Conservation (phyloP, 1,284 basidiomycete species). For the Trametes sp. region DNA sequence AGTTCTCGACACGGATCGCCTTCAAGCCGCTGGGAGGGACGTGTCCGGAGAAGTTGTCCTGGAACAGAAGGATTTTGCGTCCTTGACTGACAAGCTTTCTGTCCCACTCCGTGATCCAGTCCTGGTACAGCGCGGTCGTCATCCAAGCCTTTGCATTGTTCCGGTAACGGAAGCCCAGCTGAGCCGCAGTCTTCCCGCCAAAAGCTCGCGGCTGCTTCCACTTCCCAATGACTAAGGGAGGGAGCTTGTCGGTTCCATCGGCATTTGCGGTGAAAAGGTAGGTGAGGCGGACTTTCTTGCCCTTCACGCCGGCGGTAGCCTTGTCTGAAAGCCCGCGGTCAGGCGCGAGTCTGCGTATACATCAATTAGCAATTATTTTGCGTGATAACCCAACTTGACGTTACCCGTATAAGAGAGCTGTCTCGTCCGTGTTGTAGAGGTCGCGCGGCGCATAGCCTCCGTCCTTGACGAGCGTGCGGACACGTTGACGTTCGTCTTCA, state of each 20-base stretch:
- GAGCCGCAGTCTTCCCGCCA: constrained; percentile 29
- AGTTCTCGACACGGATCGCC: constrained; percentile 41
- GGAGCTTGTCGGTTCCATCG: constrained; percentile 41
- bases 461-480: constrained; percentile 31
- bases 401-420: constrained; percentile 42
- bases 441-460: constrained; percentile 36
- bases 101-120: constrained; percentile 38
- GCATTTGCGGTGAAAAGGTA: constrained; percentile 41
- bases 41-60: constrained; percentile 46
- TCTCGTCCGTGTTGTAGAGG: constrained; percentile 47
- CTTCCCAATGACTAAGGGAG: constrained; percentile 45
- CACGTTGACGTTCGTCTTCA: constrained; percentile 30
- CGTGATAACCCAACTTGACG: neutral
- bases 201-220: constrained; percentile 41
- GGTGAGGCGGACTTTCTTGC: constrained; percentile 43
- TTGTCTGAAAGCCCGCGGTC: constrained; percentile 41
- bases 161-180: constrained; percentile 43
- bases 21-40: constrained; percentile 12
- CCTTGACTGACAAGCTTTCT: constrained; percentile 34
- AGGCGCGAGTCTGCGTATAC: constrained; percentile 33
- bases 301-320: constrained; percentile 21
- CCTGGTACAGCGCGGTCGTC: constrained; percentile 43
- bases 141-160: constrained; percentile 49
- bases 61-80: constrained; percentile 38
- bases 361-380: neutral